A percentile compares a stretch with the other conserved stretches of the same genome.
phyloP scores from a whole-genome alignment of 1,284 basidiomycete species.

The Agaricales sp. region DNA sequence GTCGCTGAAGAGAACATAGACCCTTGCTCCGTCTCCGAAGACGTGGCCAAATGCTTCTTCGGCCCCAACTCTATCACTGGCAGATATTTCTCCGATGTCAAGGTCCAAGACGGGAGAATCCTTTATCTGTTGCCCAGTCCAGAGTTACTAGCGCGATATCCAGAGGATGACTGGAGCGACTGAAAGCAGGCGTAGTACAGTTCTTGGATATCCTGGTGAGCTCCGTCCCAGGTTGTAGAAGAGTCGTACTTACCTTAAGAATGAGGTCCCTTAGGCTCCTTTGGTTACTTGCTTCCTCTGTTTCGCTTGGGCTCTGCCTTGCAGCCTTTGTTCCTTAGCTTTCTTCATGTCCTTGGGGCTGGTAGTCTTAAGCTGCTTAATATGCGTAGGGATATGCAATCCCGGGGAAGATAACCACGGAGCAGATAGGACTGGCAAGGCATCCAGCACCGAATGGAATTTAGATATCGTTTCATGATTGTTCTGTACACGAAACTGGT shows the following conservation, averaged over 20 bases:
- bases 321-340: slow-evolving; percentile 52
- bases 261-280: too few species aligned
- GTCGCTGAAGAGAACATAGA: background rate
- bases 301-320: slow-evolving; percentile 46
- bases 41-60: background rate
- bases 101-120: background rate
- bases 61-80: background rate
- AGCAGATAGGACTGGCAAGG: slow-evolving; percentile 42
- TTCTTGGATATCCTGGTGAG: too few species aligned
- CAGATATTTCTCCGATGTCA: background rate
- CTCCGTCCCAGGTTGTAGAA: too few species aligned
- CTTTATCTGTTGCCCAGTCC: background rate
- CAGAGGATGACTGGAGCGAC: background rate
- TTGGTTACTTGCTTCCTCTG: slow-evolving; percentile 6
- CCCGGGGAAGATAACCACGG: slow-evolving; percentile 43
- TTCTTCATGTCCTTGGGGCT: slow-evolving; percentile 71
- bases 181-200: background rate
- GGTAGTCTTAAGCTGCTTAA: slow-evolving; percentile 80
- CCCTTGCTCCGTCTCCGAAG: background rate
- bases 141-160: slow-evolving; percentile 1
- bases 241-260: too few species aligned
- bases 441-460: slow-evolving; percentile 31
- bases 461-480: slow-evolving; percentile 26
- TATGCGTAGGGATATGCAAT: slow-evolving; percentile 59
- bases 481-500: slow-evolving; percentile 20